Conservation (phyloP, 352 stramenopile species). For the Pythium sp. region DNA sequence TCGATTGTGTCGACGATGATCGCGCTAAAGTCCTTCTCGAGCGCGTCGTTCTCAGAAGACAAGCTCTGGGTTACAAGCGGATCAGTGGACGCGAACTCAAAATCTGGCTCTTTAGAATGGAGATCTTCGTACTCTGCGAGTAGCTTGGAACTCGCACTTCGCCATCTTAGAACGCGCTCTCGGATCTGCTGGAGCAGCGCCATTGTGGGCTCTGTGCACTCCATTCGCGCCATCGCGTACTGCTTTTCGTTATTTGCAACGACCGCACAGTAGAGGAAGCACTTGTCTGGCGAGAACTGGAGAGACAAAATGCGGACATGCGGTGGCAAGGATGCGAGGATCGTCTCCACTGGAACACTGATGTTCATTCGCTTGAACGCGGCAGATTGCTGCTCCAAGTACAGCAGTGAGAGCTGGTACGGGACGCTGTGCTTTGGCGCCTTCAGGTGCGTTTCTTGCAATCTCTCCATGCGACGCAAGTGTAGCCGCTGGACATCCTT, state of each 20-base stretch:
- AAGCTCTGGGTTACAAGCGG: constrained; percentile 3
- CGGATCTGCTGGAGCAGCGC: constrained; percentile 26
- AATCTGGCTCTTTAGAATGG: constrained; percentile 32
- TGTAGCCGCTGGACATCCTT: constrained; percentile 52
- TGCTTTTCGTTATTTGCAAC: constrained; percentile 35
- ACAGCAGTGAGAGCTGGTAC: constrained; percentile 65
- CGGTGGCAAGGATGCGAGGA: constrained; percentile 40
- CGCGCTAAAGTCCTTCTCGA: constrained; percentile 53
- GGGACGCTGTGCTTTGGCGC: constrained; percentile 48
- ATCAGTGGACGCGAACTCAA: constrained; percentile 31
- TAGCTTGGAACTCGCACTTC: constrained; percentile 30
- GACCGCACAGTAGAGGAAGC: constrained; percentile 58
- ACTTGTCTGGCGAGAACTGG: constrained; percentile 67
- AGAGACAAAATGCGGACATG: constrained; percentile 43
- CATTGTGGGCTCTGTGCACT: constrained; percentile 43
- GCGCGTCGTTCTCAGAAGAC: constrained; percentile 24
- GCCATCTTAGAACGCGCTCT: constrained; percentile 36
- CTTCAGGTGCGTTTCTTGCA: constrained; percentile 35
- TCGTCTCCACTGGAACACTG: constrained; percentile 30
- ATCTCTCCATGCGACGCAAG: constrained; percentile 35
- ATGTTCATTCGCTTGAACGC: constrained; percentile 62
- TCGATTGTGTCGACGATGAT: constrained; percentile 44
- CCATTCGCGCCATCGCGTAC: constrained; percentile 52
- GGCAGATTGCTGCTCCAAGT: constrained; percentile 63
- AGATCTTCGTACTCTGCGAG: constrained; percentile 40